These are phyloP conservation scores for Puccinia novopanici DNA, from an alignment of 1,284 basidiomycete genomes.

Conservation along the genomic window DNA sequence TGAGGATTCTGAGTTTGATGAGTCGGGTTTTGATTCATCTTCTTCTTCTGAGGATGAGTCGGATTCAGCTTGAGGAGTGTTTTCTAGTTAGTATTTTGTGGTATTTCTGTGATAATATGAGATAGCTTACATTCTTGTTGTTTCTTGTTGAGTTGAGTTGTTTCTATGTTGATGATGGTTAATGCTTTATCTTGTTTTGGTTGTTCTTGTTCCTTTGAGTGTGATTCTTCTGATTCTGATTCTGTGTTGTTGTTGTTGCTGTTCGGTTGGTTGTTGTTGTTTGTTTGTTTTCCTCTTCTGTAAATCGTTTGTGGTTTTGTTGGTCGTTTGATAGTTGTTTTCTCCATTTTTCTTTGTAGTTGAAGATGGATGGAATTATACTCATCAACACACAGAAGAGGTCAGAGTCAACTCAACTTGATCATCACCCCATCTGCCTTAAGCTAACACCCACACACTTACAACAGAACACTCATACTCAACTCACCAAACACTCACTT, in stretches of 20 bases:
- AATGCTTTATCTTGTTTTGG: neutral
- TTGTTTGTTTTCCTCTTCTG: neutral
- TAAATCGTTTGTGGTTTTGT: neutral
- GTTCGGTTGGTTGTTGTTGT: neutral
- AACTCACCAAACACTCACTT: neutral
- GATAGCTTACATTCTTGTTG: neutral
- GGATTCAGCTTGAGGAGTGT: too few species aligned
- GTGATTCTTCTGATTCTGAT: neutral
- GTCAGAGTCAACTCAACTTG: too few species aligned
- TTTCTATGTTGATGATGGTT: neutral
- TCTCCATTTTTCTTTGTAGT: neutral
- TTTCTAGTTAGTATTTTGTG: too few species aligned
- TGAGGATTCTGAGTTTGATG: neutral
- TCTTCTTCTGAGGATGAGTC: neutral
- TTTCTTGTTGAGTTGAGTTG: neutral
- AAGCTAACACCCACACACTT: too few species aligned
- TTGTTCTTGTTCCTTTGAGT: neutral
- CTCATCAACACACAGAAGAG: too few species aligned
- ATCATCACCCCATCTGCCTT: too few species aligned
- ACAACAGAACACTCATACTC: neutral
- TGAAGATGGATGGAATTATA: too few species aligned
- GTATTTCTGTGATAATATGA: too few species aligned
- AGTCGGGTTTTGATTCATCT: neutral
- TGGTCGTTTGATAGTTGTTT: neutral
- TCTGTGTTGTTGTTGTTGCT: neutral